Conservation (phyloP, 2,329 filamentous ascomycete genomes). For the Clonostachys rhizophaga region DNA sequence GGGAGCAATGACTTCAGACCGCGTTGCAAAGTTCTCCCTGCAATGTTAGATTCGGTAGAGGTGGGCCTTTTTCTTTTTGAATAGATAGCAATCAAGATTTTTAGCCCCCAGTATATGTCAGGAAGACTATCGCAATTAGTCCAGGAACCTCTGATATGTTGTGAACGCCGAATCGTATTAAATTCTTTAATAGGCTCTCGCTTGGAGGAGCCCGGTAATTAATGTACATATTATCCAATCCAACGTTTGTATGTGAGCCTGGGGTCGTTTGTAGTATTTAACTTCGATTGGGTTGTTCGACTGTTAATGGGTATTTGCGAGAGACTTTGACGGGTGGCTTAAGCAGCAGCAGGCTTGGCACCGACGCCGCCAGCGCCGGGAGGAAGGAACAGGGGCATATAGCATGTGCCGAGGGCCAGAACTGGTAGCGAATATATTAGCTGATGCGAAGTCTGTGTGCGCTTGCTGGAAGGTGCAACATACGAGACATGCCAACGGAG, state of each 20-base stretch:
- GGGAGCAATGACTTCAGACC: conserved; percentile 2
- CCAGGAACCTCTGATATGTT: neutral
- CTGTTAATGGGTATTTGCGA: too few relatives aligned
- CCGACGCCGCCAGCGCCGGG: conserved; percentile 16
- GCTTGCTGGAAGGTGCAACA: conserved; percentile 21
- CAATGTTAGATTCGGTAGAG: neutral
- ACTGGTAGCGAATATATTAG: conserved; percentile 30
- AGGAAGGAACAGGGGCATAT: conserved; percentile 45
- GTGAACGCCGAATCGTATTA: too few relatives aligned
- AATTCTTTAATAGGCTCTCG: too few relatives aligned
- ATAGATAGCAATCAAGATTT: too few relatives aligned
- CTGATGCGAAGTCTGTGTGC: neutral
- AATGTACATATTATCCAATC: too few relatives aligned
- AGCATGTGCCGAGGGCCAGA: conserved; percentile 52
- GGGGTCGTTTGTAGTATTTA: neutral
- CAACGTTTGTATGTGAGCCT: too few relatives aligned
- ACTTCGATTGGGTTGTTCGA: too few relatives aligned
- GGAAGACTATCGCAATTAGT: neutral
- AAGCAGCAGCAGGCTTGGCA: neutral
- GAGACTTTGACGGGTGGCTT: too few relatives aligned
- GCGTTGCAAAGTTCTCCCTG: conserved; percentile 1
- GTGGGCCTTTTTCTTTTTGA: neutral
- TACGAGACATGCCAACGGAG: conserved; percentile 75
- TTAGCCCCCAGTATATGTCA: too few relatives aligned
- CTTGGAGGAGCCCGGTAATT: too few relatives aligned